Conservation (phyloP, 2,329 filamentous ascomycete species). For the Fusarium redolens region DNA sequence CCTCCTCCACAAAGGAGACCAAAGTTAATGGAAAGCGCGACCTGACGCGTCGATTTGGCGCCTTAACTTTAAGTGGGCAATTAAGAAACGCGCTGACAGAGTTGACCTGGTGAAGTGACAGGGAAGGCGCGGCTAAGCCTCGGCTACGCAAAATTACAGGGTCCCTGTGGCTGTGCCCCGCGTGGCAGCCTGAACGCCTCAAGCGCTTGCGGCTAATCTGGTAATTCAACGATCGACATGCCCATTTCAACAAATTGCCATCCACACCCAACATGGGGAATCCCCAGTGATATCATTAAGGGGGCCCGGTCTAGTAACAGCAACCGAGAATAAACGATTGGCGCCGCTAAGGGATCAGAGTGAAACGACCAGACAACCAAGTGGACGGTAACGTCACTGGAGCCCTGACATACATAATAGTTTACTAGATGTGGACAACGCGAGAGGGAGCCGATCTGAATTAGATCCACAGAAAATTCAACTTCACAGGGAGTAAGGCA, state of each 20-base stretch:
- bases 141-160: constrained; percentile 5
- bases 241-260: constrained; percentile 34
- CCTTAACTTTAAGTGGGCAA: constrained; percentile 34
- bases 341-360: constrained; percentile 6
- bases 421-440: constrained; percentile 13
- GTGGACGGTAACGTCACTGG: constrained; percentile 36
- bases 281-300: constrained; percentile 38
- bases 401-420: constrained; percentile 4
- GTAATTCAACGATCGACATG: constrained; percentile 24
- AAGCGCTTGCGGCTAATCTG: constrained; percentile 38
- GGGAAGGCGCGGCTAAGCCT: constrained; percentile 27
- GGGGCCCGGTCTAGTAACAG: constrained; percentile 12
- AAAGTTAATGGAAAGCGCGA: constrained; percentile 43
- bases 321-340: constrained; percentile 18
- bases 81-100: constrained; percentile 20
- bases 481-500: constrained; percentile 5
- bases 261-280: constrained; percentile 34
- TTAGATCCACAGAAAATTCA: constrained; percentile 12
- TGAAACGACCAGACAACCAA: neutral
- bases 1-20: constrained; percentile 18
- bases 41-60: constrained; percentile 50
- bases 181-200: neutral
- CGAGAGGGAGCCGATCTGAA: constrained; percentile 38
- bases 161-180: constrained; percentile 33
- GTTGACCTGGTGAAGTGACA: neutral